Percentiles rank a stretch among this genome's conserved stretches.
Conservation (phyloP, 179 eudicot species). For the Pouteria campechiana region DNA sequence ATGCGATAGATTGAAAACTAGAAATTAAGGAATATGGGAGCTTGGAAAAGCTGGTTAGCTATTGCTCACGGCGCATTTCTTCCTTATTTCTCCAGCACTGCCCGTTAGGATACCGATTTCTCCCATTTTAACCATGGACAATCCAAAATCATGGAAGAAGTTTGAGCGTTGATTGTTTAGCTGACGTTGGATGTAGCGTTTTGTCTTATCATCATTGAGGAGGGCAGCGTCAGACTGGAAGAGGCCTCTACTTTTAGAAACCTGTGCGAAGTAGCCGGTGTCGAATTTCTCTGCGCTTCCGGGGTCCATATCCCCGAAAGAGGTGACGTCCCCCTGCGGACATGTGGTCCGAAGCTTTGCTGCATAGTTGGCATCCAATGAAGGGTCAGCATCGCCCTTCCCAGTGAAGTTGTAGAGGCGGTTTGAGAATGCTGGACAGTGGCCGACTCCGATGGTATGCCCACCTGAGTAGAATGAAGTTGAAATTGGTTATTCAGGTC, state of each 20-base stretch:
- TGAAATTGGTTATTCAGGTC: background rate
- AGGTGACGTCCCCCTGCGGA: constrained; percentile 6
- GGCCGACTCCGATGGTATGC: constrained; percentile 49
- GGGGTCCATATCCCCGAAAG: constrained; percentile 28
- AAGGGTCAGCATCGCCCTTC: constrained; percentile 38
- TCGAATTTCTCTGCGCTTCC: constrained; percentile 36
- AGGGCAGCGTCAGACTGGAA: constrained; percentile 46
- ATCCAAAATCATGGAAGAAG: constrained; percentile 21
- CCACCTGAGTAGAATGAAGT: constrained; percentile 12
- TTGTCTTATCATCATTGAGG: constrained; percentile 18
- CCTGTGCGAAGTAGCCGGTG: constrained; percentile 20
- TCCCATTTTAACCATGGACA: constrained; percentile 40
- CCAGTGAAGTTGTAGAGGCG: constrained; percentile 57
- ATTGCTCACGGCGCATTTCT: constrained; percentile 7
- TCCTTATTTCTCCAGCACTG: constrained; percentile 21
- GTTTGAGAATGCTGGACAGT: constrained; percentile 24
- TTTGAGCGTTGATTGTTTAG: no score
- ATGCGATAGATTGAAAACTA: no score
- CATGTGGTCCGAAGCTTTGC: constrained; percentile 22
- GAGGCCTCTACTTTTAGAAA: constrained; percentile 27
- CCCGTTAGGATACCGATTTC: constrained; percentile 22
- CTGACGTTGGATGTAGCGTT: constrained; percentile 11
- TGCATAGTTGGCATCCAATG: constrained; percentile 26
- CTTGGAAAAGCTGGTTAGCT: no score
- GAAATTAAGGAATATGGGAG: no score